Evolutionary conservation across 1,284 basidiomycete genomes (phyloP).

Genomic region (Papiliotrema fonsecae): DNA sequence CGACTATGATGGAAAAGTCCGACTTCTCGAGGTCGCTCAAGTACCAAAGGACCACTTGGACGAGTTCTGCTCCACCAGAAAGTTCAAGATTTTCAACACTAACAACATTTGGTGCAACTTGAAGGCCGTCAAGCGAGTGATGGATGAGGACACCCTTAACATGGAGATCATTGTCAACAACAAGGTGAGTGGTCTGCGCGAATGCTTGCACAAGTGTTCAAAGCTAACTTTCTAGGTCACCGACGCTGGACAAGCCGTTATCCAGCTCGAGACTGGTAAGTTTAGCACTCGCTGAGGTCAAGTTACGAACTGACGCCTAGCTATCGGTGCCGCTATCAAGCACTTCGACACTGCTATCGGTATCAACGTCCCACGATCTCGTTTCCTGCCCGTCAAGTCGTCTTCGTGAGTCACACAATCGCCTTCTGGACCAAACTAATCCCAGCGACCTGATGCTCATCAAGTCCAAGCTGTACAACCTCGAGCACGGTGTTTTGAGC

Average conservation of each 20-base stretch:
- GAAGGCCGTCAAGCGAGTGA: constrained; percentile 84
- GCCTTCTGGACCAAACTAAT: constrained; percentile 65
- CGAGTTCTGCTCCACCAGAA: constrained; percentile 83
- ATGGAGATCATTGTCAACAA: constrained; percentile 89
- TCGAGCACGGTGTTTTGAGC: constrained; percentile 89
- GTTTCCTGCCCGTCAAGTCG: constrained; percentile 87
- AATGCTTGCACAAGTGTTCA: neutral
- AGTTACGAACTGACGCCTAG: neutral
- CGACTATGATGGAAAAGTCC: constrained; percentile 90
- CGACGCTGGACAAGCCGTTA: constrained; percentile 81
- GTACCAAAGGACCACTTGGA: constrained; percentile 97
- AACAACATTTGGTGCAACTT: constrained; percentile 95
- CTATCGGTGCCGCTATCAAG: constrained; percentile 15
- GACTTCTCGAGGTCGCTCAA: constrained; percentile 96
- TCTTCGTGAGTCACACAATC: constrained; percentile 68
- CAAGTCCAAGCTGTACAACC: constrained; percentile 94
- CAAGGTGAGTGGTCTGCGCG: constrained; percentile 56
- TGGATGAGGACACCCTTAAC: constrained; percentile 75
- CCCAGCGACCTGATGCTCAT: constrained; percentile 87
- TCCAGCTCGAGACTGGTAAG: constrained; percentile 76
- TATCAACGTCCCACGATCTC: constrained; percentile 93
- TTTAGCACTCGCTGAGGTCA: constrained; percentile 84
- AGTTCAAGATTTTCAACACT: constrained; percentile 70
- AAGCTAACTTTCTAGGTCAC: constrained; percentile 53
- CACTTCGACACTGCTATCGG: constrained; percentile 69